Evolutionary conservation across 202 grass and related monocot genomes (phyloP).

Genomic region (Musa balbisiana): DNA sequence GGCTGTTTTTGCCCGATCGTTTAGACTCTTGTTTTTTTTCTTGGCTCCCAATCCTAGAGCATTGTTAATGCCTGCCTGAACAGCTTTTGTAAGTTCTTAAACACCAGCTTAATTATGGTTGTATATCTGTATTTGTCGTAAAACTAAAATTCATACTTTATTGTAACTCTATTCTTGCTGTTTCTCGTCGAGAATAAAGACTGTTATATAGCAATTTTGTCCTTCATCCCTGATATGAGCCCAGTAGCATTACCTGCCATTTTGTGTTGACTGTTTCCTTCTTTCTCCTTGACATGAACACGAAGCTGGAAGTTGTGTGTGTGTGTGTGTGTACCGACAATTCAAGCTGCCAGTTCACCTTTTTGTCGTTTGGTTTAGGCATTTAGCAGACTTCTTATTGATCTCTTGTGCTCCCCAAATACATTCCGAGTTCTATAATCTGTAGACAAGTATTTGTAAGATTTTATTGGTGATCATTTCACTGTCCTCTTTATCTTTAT

Average conservation of each 20-base stretch:
- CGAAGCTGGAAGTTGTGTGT: neutral
- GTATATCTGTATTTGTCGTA: neutral
- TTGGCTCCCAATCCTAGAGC: neutral
- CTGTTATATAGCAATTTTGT: neutral
- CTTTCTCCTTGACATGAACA: neutral
- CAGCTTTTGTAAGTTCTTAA: neutral
- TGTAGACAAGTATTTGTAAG: too few species aligned
- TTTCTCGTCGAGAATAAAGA: neutral
- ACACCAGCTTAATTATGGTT: neutral
- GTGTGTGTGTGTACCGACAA: neutral
- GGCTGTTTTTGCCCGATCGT: conserved; percentile 11
- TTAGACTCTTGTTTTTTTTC: neutral
- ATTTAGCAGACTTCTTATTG: too few species aligned
- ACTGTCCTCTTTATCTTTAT: too few species aligned
- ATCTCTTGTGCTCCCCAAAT: too few species aligned
- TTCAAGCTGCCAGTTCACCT: neutral
- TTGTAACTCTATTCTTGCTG: neutral
- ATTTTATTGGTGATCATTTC: too few species aligned
- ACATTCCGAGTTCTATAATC: too few species aligned
- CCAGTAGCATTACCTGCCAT: neutral
- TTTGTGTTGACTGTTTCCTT: neutral
- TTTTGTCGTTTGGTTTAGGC: neutral
- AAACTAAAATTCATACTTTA: neutral
- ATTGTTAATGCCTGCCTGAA: neutral
- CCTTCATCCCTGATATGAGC: neutral